These are phyloP conservation scores for Eustoma russellianum DNA, from an alignment of 257 asterid species.

Conservation along the genomic window DNA sequence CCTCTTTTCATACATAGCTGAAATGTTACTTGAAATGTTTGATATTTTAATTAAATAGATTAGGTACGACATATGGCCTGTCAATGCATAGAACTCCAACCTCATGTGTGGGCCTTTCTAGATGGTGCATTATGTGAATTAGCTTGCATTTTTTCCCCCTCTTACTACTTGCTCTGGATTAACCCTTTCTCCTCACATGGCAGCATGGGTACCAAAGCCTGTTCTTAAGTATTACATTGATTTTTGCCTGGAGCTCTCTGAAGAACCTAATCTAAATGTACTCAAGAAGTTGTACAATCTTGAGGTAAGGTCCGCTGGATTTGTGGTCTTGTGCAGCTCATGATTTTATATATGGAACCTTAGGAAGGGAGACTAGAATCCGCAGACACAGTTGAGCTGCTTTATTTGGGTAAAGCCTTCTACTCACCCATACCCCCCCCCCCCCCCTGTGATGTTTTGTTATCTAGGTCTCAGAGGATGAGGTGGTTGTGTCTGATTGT, in stretches of 20 bases:
- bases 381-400: not conserved
- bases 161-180: no score
- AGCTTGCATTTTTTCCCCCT: no score
- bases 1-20: no score
- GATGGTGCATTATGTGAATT: no score
- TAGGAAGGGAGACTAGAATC: not conserved
- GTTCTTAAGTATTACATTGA: slow-evolving; percentile 70
- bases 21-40: no score
- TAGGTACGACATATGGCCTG: no score
- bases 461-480: slow-evolving; percentile 81
- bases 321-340: not conserved
- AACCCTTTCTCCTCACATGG: not conserved
- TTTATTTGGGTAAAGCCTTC: not conserved
- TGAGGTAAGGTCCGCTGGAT: slow-evolving; percentile 40
- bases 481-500: slow-evolving; percentile 69
- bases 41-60: no score
- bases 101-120: no score
- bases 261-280: slow-evolving; percentile 59
- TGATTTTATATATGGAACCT: not conserved
- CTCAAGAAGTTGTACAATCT: slow-evolving; percentile 63
- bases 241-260: slow-evolving; percentile 56
- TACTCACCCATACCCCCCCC: not conserved
- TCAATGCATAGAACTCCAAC: no score
- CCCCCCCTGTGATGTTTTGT: slow-evolving; percentile 1
- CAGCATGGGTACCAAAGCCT: slow-evolving; percentile 78